Evolutionary conservation across 345 rosid species (phyloP).

Genomic region (Carallia pectinifolia): DNA sequence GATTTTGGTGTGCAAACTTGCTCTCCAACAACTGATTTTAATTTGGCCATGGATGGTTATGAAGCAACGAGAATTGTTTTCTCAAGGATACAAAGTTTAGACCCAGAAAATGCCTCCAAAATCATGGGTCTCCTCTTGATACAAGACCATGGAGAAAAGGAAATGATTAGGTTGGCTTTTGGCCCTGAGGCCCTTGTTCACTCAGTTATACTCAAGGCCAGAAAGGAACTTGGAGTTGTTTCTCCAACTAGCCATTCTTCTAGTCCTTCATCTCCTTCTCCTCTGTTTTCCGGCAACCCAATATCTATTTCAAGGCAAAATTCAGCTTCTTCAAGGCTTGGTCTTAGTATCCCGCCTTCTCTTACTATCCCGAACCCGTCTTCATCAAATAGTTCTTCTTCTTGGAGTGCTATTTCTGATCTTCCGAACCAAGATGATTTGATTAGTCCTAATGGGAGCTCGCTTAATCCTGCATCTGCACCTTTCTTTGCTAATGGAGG

Average conservation of each 20-base stretch:
- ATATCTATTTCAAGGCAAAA: slow-evolving; percentile 38
- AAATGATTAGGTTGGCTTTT: slow-evolving; percentile 89
- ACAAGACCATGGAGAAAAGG: slow-evolving; percentile 94
- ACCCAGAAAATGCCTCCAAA: slow-evolving; percentile 88
- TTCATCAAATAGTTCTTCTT: slow-evolving; percentile 24
- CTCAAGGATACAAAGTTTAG: slow-evolving; percentile 72
- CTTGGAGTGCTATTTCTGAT: slow-evolving; percentile 48
- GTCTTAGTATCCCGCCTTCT: slow-evolving; percentile 40
- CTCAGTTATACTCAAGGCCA: slow-evolving; percentile 62
- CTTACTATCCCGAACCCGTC: slow-evolving; percentile 38
- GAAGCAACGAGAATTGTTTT: slow-evolving; percentile 90
- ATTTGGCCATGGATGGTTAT: slow-evolving; percentile 66
- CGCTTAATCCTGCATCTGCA: slow-evolving; percentile 62
- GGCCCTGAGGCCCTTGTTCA: slow-evolving; percentile 80
- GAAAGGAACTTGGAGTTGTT: slow-evolving; percentile 63
- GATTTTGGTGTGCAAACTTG: slow-evolving; percentile 33
- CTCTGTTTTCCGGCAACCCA: slow-evolving; percentile 38
- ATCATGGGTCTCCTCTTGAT: slow-evolving; percentile 90
- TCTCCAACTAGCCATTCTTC: slow-evolving; percentile 42
- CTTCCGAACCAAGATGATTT: slow-evolving; percentile 50
- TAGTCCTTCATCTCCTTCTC: slow-evolving; percentile 48
- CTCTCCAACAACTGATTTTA: slow-evolving; percentile 22
- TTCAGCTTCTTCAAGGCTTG: slow-evolving; percentile 35
- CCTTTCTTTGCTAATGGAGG: slow-evolving; percentile 52
- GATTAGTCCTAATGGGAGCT: slow-evolving; percentile 39